Base-by-base conservation (phyloP, 805 yeast genomes). In the Saccharomycopsis sp. region DNA sequence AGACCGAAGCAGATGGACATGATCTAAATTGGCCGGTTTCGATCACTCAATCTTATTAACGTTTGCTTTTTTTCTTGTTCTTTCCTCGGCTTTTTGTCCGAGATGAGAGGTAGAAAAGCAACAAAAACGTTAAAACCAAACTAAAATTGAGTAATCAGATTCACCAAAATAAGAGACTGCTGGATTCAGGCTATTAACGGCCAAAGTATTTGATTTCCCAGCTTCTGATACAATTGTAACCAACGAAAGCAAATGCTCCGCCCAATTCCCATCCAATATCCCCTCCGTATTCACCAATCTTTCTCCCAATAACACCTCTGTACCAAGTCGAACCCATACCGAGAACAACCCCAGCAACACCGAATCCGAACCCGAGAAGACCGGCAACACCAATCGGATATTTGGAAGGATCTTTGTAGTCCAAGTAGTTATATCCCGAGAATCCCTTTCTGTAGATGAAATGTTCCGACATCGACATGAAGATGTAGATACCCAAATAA, bases 271-370 rank as follows among this genome's bases (percentile, higher is more conserved):
- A 90, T 47, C 96, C 97, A 64, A 91, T 79, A 69, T 91, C 97
- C 23, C 89, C 95, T 60, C 88, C 91, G 50, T 64, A 68, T 8
- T 64, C 70, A 63, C 92, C 94, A 66, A 88, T 84, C 62, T 72
- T 62, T 41, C 67, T 68, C 47, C 83, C 91, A 64, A 89, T 66
- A 51, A 80, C 85, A 66, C 97, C 97, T 16, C 69, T 69, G 76
- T 85, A 91, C 89, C 96, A 91, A 2, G 80, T 79, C 75, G 90
- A 96, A 68, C 78, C 76, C 96, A 91, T 90, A 64, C 97, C 97
- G 52, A 89, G 58, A 9, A 83, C 96, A 44, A 84, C 89, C 71
- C 97, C 97, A 34, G 86, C 91, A 52, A 79, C 85, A 70, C 96
- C 97, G 64, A 85, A 81, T 70, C 88, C 79, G 76, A 91, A 84